Evolutionary conservation across 2,329 filamentous ascomycete species (phyloP).

Genomic region (Gyromitra esculenta): DNA sequence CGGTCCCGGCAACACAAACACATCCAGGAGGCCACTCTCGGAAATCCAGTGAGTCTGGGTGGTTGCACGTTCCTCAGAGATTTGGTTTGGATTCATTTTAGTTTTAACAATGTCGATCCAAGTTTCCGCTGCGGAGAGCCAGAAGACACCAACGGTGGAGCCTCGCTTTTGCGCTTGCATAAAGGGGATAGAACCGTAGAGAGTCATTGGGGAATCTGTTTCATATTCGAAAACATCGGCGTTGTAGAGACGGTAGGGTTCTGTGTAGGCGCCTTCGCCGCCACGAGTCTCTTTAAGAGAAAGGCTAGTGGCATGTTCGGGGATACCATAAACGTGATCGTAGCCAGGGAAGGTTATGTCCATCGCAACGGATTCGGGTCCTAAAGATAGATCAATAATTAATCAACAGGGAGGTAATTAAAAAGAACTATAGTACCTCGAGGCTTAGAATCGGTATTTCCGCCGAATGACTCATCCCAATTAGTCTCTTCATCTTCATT

Average conservation of each 20-base stretch:
- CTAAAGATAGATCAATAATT: slow-evolving; percentile 60
- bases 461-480: slow-evolving; percentile 98
- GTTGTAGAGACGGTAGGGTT: slow-evolving; percentile 96
- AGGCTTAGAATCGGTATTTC: slow-evolving; percentile 95
- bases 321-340: slow-evolving; percentile 91
- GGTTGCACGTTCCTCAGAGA: slow-evolving; percentile 74
- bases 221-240: slow-evolving; percentile 98
- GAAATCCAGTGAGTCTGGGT: slow-evolving; percentile 98
- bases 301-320: slow-evolving; percentile 87
- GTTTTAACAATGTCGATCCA: slow-evolving; percentile 94
- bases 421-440: slow-evolving; percentile 60
- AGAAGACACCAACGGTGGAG: slow-evolving; percentile 94
- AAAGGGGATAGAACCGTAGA: slow-evolving; percentile 96
- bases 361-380: slow-evolving; percentile 88
- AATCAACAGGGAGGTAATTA: not conserved
- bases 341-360: slow-evolving; percentile 94
- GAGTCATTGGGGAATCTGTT: slow-evolving; percentile 95
- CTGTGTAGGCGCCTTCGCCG: slow-evolving; percentile 81
- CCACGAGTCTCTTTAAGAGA: slow-evolving; percentile 91
- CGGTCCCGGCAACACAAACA: slow-evolving; percentile 94
- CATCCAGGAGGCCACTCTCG: slow-evolving; percentile 85
- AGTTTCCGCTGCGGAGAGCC: slow-evolving; percentile 96
- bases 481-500: slow-evolving; percentile 72
- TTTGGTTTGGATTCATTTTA: slow-evolving; percentile 76
- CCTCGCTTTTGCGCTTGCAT: slow-evolving; percentile 97